These are phyloP conservation scores for Colletotrichum theobromicola DNA, from an alignment of 2,329 filamentous ascomycete species.

Conservation along the genomic window DNA sequence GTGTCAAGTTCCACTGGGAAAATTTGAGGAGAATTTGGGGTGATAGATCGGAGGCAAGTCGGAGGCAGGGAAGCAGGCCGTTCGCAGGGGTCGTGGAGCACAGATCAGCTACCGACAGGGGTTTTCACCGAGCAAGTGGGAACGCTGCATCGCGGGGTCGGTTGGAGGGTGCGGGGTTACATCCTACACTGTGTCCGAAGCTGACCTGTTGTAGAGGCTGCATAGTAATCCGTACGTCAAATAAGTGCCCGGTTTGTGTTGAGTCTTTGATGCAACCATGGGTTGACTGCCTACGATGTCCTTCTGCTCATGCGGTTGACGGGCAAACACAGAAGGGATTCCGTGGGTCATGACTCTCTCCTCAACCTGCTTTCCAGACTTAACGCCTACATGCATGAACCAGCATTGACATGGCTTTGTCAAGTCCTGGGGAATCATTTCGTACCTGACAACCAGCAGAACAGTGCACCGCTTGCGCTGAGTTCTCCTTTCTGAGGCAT, in stretches of 20 bases:
- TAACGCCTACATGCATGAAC: neutral
- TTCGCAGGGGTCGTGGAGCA: conserved; percentile 15
- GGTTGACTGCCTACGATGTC: neutral
- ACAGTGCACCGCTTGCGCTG: neutral
- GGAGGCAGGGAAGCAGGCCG: conserved; percentile 15
- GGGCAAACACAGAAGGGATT: neutral
- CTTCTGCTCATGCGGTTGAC: neutral
- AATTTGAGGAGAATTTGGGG: conserved; percentile 22
- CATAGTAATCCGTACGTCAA: neutral
- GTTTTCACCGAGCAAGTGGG: conserved; percentile 8
- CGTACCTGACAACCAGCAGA: neutral
- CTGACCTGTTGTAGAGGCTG: neutral
- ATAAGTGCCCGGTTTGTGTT: neutral
- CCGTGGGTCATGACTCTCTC: neutral
- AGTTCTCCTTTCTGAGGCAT: neutral
- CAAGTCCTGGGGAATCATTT: neutral
- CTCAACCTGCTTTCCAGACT: neutral
- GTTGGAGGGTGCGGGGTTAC: conserved; percentile 13
- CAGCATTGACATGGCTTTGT: neutral
- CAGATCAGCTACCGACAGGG: conserved; percentile 18
- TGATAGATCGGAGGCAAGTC: conserved; percentile 20
- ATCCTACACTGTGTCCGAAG: conserved; percentile 10
- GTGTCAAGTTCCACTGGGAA: conserved; percentile 20
- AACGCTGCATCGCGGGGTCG: conserved; percentile 20
- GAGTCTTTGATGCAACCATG: neutral